These are phyloP conservation scores for Talaromyces sp. DNA, from an alignment of 2,329 filamentous ascomycete genomes.

Conservation along the genomic window DNA sequence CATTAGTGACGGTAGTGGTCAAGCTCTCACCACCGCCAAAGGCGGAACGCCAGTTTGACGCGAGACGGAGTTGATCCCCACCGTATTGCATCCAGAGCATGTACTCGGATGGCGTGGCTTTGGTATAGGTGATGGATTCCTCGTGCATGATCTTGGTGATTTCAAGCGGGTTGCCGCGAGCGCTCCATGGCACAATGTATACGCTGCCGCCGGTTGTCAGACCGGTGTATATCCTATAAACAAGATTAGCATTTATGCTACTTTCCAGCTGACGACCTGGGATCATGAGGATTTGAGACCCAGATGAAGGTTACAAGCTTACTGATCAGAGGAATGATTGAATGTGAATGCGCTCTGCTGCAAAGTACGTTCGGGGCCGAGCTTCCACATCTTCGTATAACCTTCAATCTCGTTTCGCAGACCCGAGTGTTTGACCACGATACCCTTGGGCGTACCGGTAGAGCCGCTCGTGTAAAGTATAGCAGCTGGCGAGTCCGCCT, in stretches of 20 bases:
- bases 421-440: conserved; percentile 25
- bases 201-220: conserved; percentile 22
- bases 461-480: conserved; percentile 29
- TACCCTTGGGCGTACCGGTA: conserved; percentile 37
- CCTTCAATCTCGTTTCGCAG: conserved; percentile 24
- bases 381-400: conserved; percentile 5
- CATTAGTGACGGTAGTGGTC: not conserved
- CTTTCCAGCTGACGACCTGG: too few species aligned
- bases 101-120: conserved; percentile 25
- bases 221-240: conserved; percentile 18
- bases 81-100: conserved; percentile 20
- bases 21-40: conserved; percentile 15
- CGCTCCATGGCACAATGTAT: conserved; percentile 15
- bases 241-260: not conserved
- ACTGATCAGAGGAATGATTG: conserved; percentile 16
- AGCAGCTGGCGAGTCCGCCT: not conserved
- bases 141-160: conserved; percentile 21
- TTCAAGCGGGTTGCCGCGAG: conserved; percentile 4
- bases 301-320: not conserved
- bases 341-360: conserved; percentile 20
- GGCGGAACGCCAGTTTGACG: conserved; percentile 11
- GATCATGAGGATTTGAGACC: too few species aligned
- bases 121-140: conserved; percentile 22
- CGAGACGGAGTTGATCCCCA: conserved; percentile 11
- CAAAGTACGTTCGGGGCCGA: conserved; percentile 16